These are phyloP conservation scores for Pseudomassariella vexata DNA, from an alignment of 2,329 filamentous ascomycete genomes.

Conservation along the genomic window DNA sequence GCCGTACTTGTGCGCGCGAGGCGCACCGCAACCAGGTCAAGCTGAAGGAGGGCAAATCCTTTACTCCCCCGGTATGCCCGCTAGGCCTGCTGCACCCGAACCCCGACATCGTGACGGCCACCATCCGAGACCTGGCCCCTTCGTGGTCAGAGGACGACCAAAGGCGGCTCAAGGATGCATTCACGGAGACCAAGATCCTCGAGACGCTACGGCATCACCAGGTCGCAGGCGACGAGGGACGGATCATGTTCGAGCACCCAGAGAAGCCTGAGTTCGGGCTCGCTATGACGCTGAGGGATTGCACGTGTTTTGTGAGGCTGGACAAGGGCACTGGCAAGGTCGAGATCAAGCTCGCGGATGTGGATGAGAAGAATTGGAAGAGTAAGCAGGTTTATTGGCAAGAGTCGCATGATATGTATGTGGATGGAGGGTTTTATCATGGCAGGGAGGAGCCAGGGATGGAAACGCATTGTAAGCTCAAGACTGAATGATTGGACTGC, in stretches of 20 bases:
- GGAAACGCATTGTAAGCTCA: constrained; percentile 22
- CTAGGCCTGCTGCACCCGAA: constrained; percentile 54
- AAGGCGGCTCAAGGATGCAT: constrained; percentile 27
- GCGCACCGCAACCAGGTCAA: constrained; percentile 40
- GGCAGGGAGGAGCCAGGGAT: constrained; percentile 17
- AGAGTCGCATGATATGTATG: constrained; percentile 54
- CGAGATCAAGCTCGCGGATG: constrained; percentile 63
- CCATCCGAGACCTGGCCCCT: constrained; percentile 33
- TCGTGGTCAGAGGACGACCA: constrained; percentile 23
- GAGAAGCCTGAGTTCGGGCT: constrained; percentile 47
- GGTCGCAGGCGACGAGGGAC: constrained; percentile 32
- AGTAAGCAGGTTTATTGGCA: constrained; percentile 67
- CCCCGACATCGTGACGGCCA: constrained; percentile 35
- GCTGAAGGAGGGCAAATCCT: constrained; percentile 27
- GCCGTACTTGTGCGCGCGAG: constrained; percentile 66
- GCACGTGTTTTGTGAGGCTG: constrained; percentile 58
- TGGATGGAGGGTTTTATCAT: constrained; percentile 63
- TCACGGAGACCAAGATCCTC: constrained; percentile 32
- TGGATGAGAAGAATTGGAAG: constrained; percentile 67
- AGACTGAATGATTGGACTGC: constrained; percentile 3
- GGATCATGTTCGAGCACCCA: constrained; percentile 35
- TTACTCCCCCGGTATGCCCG: constrained; percentile 50
- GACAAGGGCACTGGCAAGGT: constrained; percentile 25
- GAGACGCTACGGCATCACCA: constrained; percentile 27
- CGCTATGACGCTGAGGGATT: constrained; percentile 78